Evolutionary conservation across 2,329 filamentous ascomycete species (phyloP), one percentile per base, ranked within the genome.

Genomic region (Orbilia javanica): DNA sequence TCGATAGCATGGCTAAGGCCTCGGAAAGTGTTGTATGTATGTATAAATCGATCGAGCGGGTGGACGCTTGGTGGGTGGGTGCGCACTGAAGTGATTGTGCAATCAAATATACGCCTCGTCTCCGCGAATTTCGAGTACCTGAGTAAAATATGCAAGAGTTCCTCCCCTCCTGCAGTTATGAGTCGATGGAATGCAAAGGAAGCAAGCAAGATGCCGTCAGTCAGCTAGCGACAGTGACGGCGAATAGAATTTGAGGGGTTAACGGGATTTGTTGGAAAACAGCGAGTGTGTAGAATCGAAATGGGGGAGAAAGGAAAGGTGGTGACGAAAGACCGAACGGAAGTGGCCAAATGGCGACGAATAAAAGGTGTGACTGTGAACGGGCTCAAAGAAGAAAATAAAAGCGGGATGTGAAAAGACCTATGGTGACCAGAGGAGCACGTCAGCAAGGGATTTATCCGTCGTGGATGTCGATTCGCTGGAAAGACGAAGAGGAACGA

Each of bases 361-460:
- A 52, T 62, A 50, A 68, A 64, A 60, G 36, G 60, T 72, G 48
- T 66, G 62, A 65, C 68, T 72, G 68, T 36, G 29, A 57, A 34
- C 68, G 55, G 50, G 39, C 39, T 67, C 48, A 29, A 72, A 57
- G 53, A 74, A 60, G 63, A 75, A 68, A 67, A 46, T n/a, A 75
- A 68, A 67, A n/a, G 55, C 44, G 29, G 71, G 53, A 50, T 13
- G 42, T 13, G 53, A 27, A 50, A 62, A 34, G 31, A 63, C 63
- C 63, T 74, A 63, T 65, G 70, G 60, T 44, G 72, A 67, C 29
- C 60, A 50, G 31, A 46, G 52, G 22, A 78, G 74, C 74, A 78
- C 74, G 74, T 78, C 74, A 78, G 74, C 74, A 63, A 29, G 67
- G 50, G 42, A 60, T 67, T 67, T 52, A 72, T 52, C 67, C 50